Evolutionary conservation across 1,284 basidiomycete genomes (phyloP).

Genomic region (Sanguinoderma infundibulare): DNA sequence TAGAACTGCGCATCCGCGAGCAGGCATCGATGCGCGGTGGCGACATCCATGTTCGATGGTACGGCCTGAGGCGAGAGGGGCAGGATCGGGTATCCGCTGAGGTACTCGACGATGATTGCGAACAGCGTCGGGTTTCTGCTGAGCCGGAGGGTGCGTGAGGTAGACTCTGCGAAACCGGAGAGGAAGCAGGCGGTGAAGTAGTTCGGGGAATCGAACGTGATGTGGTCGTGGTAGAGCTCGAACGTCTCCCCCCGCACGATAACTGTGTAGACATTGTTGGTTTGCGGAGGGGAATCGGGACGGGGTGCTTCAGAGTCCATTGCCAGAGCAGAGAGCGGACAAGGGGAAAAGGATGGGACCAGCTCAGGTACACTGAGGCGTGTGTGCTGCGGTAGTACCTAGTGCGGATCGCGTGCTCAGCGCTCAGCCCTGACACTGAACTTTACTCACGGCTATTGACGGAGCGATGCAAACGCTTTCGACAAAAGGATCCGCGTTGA

Average conservation of each 20-base stretch:
- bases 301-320: background rate
- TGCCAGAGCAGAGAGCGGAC: background rate
- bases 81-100: constrained; percentile 5
- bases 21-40: background rate
- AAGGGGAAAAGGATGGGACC: no score
- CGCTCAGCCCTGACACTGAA: no score
- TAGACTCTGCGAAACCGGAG: background rate
- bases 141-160: background rate
- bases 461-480: no score
- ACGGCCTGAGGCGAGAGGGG: background rate
- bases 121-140: constrained; percentile 2
- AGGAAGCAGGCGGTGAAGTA: constrained; percentile 2
- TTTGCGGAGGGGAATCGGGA: background rate
- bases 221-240: constrained; percentile 3
- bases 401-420: no score
- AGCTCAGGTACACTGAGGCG: no score
- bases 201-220: constrained; percentile 5
- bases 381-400: no score
- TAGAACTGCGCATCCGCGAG: constrained; percentile 6
- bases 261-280: background rate
- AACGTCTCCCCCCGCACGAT: background rate
- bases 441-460: no score
- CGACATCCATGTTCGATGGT: background rate
- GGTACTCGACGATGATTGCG: constrained; percentile 6
- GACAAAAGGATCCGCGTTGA: no score